Percentiles rank a stretch among this genome's conserved stretches.
These are phyloP conservation scores for Pelargonium cotyledonis DNA, from an alignment of 441 rosid species.

Conservation along the genomic window DNA sequence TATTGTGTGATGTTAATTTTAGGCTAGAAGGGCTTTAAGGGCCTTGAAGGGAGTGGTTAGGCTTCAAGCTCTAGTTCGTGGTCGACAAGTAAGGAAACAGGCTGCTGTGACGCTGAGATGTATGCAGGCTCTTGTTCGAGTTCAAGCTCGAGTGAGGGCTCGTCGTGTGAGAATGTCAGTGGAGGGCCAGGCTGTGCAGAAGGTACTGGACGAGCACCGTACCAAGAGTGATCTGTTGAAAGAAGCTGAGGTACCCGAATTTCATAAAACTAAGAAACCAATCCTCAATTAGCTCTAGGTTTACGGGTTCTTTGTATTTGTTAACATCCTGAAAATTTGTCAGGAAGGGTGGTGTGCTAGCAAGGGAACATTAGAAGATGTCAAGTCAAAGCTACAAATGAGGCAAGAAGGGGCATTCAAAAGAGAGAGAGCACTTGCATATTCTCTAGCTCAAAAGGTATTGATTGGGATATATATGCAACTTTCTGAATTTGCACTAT, in stretches of 20 bases:
- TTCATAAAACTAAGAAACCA: no score
- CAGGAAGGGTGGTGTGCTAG: conserved; percentile 94
- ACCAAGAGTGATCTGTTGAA: conserved; percentile 64
- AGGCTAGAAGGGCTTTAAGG: conserved; percentile 88
- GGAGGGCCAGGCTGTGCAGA: conserved; percentile 80
- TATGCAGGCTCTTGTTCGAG: conserved; percentile 95
- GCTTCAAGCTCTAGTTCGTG: conserved; percentile 88
- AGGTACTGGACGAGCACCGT: conserved; percentile 49
- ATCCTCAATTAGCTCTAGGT: no score
- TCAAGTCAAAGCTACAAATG: conserved; percentile 63
- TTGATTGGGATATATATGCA: neutral
- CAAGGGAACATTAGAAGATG: conserved; percentile 70
- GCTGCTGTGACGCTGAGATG: conserved; percentile 89
- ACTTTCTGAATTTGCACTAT: neutral
- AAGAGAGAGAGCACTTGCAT: conserved; percentile 84
- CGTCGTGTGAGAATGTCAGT: conserved; percentile 79
- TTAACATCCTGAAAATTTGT: no score
- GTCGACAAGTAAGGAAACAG: conserved; percentile 90
- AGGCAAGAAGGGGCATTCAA: conserved; percentile 88
- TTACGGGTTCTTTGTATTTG: no score
- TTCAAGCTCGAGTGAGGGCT: conserved; percentile 89
- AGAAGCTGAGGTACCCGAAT: conserved; percentile 65
- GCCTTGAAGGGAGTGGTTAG: conserved; percentile 95
- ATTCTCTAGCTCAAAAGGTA: conserved; percentile 87
- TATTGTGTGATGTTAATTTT: no score